These are phyloP conservation scores for Knoxia roxburghii DNA, from an alignment of 257 asterid species.

Conservation along the genomic window DNA sequence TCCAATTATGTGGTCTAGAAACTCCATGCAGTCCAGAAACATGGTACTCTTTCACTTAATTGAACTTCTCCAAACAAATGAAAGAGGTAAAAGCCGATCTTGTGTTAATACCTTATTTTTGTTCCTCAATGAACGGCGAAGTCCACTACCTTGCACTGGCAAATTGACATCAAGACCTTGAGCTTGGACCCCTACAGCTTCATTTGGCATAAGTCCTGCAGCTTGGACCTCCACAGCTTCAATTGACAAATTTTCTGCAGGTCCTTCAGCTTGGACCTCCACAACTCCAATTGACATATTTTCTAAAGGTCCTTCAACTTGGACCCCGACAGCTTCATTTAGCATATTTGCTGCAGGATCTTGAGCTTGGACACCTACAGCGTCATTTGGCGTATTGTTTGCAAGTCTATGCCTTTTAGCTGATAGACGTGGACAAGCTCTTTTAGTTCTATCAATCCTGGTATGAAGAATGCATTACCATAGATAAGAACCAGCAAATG, in stretches of 20 bases:
- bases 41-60: not conserved
- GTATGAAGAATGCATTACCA: not conserved
- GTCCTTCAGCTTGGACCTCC: not conserved
- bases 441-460: not conserved
- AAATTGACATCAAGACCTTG: not conserved
- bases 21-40: not conserved
- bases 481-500: not conserved
- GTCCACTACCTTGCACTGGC: not conserved
- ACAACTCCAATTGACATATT: not conserved
- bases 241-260: too few relatives aligned
- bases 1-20: not conserved
- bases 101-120: conserved; percentile 5
- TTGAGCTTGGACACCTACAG: not conserved
- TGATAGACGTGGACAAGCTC: not conserved
- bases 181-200: not conserved
- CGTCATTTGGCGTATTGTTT: not conserved
- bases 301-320: not conserved
- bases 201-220: too few relatives aligned
- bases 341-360: too few relatives aligned
- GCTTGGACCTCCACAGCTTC: too few relatives aligned
- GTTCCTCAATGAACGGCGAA: conserved; percentile 10
- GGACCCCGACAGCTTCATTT: not conserved
- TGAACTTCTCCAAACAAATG: not conserved
- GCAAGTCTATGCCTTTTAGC: not conserved
- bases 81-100: not conserved